Base-by-base conservation (phyloP, 345 rosid genomes). In the Eucalyptus curtisii region DNA sequence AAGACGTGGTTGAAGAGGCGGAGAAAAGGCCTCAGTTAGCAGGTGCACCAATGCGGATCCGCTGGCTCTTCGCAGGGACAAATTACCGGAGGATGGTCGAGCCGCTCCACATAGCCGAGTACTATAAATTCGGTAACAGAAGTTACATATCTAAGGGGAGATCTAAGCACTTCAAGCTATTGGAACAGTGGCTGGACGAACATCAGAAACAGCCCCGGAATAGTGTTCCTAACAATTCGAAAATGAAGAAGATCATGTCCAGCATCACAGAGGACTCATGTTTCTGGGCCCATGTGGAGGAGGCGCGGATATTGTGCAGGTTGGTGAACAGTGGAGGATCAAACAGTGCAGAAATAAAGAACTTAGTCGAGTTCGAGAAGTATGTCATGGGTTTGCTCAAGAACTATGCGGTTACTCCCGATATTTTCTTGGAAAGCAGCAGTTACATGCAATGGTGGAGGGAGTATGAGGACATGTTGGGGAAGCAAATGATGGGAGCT, bases 201-300 rank as follows among this genome's bases (percentile, higher is more conserved):
- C 76, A 57, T 27, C 20, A 15, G 86, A 66, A 61, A 89, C 1
- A 88, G 81, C 87, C 87, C 13, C 3, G 12, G 3, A 86, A 37
- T 20, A 24, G 44, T 31, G 50, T 80, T 2, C 47, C 61, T 10
- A 25, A 86, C 14, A 24, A 82, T 22, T 7, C 31, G 4, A 87
- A 71, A 66, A 90, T 90, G n/a, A n/a, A n/a, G 49, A 49, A 91
- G 14, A 90, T 93, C 84, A 90, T 81, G 44, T 88, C 50, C 52
- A 87, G 30, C 53, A 37, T 95, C 25, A 95, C 94, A 0, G 88
- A 92, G 85, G 99, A 96, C 92, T 96, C 99, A 48, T 95, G 96
- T 71, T 97, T 97, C 31, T 97, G 98, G 99, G 93, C 95, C 19
- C 86, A 91, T 14, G 99, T 97, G 27, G 98, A 97, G 90, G 98